Conservation (phyloP, 2,329 filamentous ascomycete species). For the Whalleya microplaca region DNA sequence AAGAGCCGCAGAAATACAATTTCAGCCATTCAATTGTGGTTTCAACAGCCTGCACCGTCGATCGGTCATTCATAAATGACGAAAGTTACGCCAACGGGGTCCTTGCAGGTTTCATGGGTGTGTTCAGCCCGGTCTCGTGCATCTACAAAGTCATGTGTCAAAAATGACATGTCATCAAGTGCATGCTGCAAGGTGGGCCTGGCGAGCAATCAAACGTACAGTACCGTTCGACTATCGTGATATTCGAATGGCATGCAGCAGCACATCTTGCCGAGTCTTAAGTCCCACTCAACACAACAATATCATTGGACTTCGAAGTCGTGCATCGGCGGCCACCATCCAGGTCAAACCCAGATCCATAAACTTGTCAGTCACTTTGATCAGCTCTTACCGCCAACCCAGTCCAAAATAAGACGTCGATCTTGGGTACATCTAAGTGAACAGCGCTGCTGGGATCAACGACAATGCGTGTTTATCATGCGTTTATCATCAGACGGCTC, state of each 20-base stretch:
- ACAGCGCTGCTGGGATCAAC: constrained; percentile 9
- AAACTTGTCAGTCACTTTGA: constrained; percentile 18
- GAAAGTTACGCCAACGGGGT: constrained; percentile 28
- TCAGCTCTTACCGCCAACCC: constrained; percentile 15
- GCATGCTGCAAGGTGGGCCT: constrained; percentile 10
- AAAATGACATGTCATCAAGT: constrained; percentile 27
- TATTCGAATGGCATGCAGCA: constrained; percentile 26
- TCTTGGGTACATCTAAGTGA: constrained; percentile 17
- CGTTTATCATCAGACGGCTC: constrained; percentile 5
- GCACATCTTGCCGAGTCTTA: constrained; percentile 19
- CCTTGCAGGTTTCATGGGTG: constrained; percentile 28
- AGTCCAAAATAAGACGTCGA: constrained; percentile 10
- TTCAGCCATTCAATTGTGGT: constrained; percentile 18
- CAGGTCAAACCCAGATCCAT: constrained; percentile 12
- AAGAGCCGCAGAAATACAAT: constrained; percentile 18
- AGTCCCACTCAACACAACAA: constrained; percentile 16
- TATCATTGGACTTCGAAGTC: constrained; percentile 22
- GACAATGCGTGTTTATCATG: constrained; percentile 2
- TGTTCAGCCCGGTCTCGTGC: constrained; percentile 27
- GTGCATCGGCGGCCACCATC: constrained; percentile 19
- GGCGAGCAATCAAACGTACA: constrained; percentile 24
- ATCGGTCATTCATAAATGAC: constrained; percentile 28
- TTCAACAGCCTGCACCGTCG: constrained; percentile 23
- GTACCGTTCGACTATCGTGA: constrained; percentile 24
- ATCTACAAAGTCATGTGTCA: constrained; percentile 15